Base-by-base conservation (phyloP, 495 filamentous ascomycete genomes). In the Neurospora africana region DNA sequence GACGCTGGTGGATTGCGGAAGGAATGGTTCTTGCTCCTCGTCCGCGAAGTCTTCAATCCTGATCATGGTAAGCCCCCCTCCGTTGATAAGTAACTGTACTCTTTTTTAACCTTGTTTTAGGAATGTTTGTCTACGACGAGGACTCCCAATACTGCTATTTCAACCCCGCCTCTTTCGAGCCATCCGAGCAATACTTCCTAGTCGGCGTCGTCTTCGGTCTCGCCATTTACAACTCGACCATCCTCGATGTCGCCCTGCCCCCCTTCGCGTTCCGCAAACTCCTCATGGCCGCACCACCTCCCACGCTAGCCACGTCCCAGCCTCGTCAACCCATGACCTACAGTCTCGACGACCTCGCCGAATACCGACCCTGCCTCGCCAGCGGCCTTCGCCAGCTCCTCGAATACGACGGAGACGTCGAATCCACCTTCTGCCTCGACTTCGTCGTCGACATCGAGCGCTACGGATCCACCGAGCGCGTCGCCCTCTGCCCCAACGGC, bases 221-320 rank as follows among this genome's bases (percentile, higher is more conserved):
- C 33, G 94, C 94, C 23, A 97, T 98, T 75, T 97, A 98, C 84
- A 97, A 98, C 81, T 96, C 93, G 2, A 98, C 93, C 3, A 97
- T 98, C 75, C 85, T 98, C 7, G 94, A 98, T 77, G 87, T 98
- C 67, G 91, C 92, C 10, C 84, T 98, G 19, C 94, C 94, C 5
- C 93, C 95, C n/a, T 97, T 97, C 78, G 90, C 91, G 2, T 98
- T 97, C 79, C 89, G 92, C 74, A 97, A 97, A 80, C 83, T 97
- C 36, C 84, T 97, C 61, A 90, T 91, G 21, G 86, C 91, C 21
- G 90, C 89, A 7, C 90, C 92, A 8, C 80, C 82, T 19, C 83
- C 86, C 9, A 83, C 80, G 36, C 83, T 82, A 11, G 82, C 87
- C 17, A 83, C 85, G 70, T 85, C 85, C 33, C 87, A 87, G 40